A percentile compares a stretch with the other conserved stretches of the same genome.
phyloP scores from a whole-genome alignment of 2,329 filamentous ascomycete genomes.

The Pleurostoma richardsiae region DNA sequence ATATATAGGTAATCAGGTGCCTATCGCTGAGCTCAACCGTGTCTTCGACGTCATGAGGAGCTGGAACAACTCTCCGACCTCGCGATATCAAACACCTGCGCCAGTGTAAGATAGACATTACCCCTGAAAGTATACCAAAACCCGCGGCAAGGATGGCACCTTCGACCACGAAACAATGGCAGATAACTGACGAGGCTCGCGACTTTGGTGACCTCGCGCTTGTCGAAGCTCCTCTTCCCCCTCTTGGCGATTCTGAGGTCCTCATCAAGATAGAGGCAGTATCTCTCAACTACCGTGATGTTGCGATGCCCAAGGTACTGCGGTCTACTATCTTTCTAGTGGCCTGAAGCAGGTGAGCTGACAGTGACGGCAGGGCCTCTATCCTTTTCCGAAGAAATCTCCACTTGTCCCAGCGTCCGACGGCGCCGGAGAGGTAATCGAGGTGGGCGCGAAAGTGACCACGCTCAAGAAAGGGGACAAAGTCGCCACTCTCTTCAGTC shows the following conservation, averaged over 20 bases:
- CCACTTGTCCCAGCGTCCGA: conserved; percentile 47
- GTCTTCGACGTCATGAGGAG: no score
- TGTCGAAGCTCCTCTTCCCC: conserved; percentile 49
- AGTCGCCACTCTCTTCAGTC: conserved; percentile 58
- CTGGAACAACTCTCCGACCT: no score
- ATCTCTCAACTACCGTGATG: conserved; percentile 51
- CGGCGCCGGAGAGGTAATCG: conserved; percentile 47
- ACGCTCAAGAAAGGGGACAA: conserved; percentile 47
- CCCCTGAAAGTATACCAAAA: no score
- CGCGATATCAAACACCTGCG: no score
- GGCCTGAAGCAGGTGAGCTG: conserved; percentile 47
- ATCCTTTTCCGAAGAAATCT: conserved; percentile 34
- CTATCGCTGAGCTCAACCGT: no score
- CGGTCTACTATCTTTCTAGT: conserved; percentile 42
- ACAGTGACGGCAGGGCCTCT: conserved; percentile 32
- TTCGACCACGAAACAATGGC: conserved; percentile 52
- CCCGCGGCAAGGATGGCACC: conserved; percentile 9
- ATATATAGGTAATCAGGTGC: no score
- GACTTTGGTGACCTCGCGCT: conserved; percentile 58
- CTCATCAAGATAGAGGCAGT: conserved; percentile 58
- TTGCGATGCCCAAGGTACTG: conserved; percentile 37
- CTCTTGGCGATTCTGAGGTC: conserved; percentile 65
- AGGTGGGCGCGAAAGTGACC: conserved; percentile 42
- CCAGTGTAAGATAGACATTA: no score
- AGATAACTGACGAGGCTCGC: conserved; percentile 39